Percentiles rank a stretch among this genome's conserved stretches.
These are phyloP conservation scores for Coemansia sp. DNA, from an alignment of 192 early-diverging fungal genomes.

Conservation along the genomic window DNA sequence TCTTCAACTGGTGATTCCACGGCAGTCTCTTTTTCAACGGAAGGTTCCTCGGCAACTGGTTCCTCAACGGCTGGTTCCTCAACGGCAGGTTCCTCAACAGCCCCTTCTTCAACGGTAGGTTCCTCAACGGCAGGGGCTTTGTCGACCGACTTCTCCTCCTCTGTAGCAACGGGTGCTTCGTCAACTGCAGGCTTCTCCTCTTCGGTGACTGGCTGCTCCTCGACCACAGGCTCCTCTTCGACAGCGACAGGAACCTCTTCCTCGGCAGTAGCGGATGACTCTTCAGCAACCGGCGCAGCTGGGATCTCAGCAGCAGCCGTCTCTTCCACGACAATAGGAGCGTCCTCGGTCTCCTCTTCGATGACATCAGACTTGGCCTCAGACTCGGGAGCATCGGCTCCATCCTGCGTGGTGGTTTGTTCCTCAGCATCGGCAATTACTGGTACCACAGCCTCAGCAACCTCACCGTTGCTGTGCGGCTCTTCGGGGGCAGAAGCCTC, in stretches of 20 bases:
- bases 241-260: background rate
- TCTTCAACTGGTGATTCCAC: background rate
- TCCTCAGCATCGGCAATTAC: background rate
- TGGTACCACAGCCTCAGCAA: constrained; percentile 3
- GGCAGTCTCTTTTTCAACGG: background rate
- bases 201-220: background rate
- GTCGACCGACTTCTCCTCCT: background rate
- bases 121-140: constrained; percentile 9
- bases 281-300: background rate
- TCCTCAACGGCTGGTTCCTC: constrained; percentile 9
- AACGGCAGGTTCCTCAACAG: background rate
- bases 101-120: background rate
- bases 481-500: constrained; percentile 6
- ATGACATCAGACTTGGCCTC: constrained; percentile 2
- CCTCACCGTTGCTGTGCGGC: constrained; percentile 9
- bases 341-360: constrained; percentile 6
- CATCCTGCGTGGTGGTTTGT: background rate
- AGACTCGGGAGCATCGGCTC: constrained; percentile 7
- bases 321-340: constrained; percentile 8
- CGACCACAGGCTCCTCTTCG: constrained; percentile 9
- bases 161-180: background rate
- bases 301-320: background rate
- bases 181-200: background rate
- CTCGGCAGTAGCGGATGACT: background rate
- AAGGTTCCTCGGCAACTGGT: background rate